Base-by-base conservation (phyloP, 2,329 filamentous ascomycete species). In the Penicillium sp. region DNA sequence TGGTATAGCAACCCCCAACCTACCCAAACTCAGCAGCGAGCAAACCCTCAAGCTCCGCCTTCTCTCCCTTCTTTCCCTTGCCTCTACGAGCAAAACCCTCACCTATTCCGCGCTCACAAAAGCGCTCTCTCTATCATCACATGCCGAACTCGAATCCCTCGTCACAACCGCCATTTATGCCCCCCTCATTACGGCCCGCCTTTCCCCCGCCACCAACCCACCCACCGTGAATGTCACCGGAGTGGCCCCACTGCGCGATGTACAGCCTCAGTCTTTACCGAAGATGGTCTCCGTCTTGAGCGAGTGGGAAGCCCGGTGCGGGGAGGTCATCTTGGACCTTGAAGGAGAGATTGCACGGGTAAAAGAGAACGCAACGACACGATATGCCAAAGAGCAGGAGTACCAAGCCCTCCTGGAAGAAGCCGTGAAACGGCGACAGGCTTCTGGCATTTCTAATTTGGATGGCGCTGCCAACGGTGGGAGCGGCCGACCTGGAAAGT, bases 31-130 rank as follows among this genome's bases (percentile, higher is more conserved):
- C 32, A 82, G 76, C 59, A 73, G 78, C 0, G 71, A 77, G 37
- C 92, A 98, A 69, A 68, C 73, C 29, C 75, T 81, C 47, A 98
- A 98, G 69, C 84, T 98, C 29, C 84, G 87, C 37, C 86, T 95
- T 58, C 82, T 98, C 26, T 87, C 88, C 13, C 79, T 98, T 44
- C 75, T 98, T 30, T 83, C 85, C 0, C 79, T 95, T 44, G 82
- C 86, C 41, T 76, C 79, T 44, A 76, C 82, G 46, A 73, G 75
- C 31, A 64, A 69, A 38, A 77, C 79, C 26, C 79, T 96, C 15
- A 82, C 76, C 35, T 98, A 98, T 67, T 59, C 70, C 13, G 70
- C 76, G 20, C 78, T 96, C 14, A 77, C 82, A 54, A 49, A 61
- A 5, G 72, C 75, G 0, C 79, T 98, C 30, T 77, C 75, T 37